phyloP scores from a whole-genome alignment of 352 stramenopile genomes.

The Globisporangium takayamanum region DNA sequence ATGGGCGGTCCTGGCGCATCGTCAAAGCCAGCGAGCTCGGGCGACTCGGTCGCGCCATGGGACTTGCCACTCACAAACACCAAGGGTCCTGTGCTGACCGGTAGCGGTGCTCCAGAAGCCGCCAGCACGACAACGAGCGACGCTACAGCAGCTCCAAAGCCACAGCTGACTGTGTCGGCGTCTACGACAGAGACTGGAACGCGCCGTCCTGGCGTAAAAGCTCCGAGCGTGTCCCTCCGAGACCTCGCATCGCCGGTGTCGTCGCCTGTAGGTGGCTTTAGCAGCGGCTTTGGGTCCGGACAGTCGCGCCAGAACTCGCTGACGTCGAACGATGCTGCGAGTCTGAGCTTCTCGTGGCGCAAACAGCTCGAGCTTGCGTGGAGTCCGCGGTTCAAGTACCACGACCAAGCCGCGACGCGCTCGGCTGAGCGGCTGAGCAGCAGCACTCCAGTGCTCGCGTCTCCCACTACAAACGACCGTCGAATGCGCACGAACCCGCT shows the following conservation, averaged over 20 bases:
- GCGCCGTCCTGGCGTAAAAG: constrained; percentile 4
- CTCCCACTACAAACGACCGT: neutral
- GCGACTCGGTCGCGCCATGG: constrained; percentile 59
- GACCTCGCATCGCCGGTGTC: constrained; percentile 12
- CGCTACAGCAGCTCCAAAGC: neutral
- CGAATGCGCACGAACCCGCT: constrained; percentile 29
- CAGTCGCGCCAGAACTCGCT: constrained; percentile 17
- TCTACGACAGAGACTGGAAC: neutral
- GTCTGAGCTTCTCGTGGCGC: constrained; percentile 43
- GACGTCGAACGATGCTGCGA: constrained; percentile 16
- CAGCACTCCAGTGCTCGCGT: neutral
- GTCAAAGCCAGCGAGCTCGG: constrained; percentile 18
- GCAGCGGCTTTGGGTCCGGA: constrained; percentile 4
- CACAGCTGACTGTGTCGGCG: neutral
- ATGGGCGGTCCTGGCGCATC: constrained; percentile 36
- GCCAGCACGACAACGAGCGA: neutral
- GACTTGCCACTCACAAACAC: constrained; percentile 56
- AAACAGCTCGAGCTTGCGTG: constrained; percentile 51
- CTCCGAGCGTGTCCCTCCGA: constrained; percentile 4
- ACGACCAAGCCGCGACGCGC: constrained; percentile 12
- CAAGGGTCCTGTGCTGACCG: constrained; percentile 18
- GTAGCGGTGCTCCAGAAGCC: constrained; percentile 6
- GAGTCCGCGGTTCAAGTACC: constrained; percentile 48
- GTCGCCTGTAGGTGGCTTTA: constrained; percentile 11
- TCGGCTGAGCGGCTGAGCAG: neutral